Conservation (phyloP, 2,329 filamentous ascomycete genomes). For the Colletotrichum sp. region DNA sequence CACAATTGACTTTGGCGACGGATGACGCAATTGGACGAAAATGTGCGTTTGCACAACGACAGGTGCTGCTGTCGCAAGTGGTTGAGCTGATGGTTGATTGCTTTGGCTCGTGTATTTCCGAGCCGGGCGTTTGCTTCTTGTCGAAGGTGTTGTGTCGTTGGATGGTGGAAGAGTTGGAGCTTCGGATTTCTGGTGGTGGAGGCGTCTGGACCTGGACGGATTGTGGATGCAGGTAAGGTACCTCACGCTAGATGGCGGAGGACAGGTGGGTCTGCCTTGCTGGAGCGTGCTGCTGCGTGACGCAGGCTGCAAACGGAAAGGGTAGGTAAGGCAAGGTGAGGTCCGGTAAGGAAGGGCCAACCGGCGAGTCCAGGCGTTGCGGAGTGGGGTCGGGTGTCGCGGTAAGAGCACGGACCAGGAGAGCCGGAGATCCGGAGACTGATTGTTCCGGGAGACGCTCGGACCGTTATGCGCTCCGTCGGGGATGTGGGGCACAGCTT, state of each 20-base stretch:
- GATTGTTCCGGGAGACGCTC: not conserved
- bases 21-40: not conserved
- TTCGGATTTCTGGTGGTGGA: not conserved
- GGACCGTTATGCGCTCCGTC: not conserved
- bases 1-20: not conserved
- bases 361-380: not conserved
- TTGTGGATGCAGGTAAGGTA: not conserved
- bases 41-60: not conserved
- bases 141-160: not conserved
- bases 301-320: slow-evolving; percentile 1
- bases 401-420: not conserved
- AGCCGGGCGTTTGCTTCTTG: not conserved
- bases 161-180: not conserved
- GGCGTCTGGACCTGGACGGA: not conserved
- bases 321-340: not conserved
- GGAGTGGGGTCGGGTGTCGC: slow-evolving; percentile 3
- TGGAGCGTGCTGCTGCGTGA: not conserved
- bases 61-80: not conserved
- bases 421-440: not conserved
- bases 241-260: not conserved
- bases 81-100: not conserved
- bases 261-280: not conserved
- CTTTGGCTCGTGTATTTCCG: not conserved
- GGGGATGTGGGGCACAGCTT: not conserved
- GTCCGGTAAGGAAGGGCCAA: not conserved